Evolutionary conservation across 2,329 filamentous ascomycete species (phyloP).

Genomic region (Pseudopyricularia javanii): DNA sequence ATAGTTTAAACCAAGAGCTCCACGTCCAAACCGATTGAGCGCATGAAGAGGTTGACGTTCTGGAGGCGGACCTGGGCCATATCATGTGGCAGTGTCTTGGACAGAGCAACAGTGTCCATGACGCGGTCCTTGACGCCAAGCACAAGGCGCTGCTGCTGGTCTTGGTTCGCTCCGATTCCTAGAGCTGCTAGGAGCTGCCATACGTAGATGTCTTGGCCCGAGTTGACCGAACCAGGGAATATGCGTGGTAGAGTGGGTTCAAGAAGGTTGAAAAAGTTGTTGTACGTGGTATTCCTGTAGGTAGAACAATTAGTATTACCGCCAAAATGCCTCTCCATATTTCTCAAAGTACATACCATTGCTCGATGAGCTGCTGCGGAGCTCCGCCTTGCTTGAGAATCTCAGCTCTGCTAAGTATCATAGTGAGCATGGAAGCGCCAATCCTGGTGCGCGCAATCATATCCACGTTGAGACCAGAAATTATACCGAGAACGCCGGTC

Average conservation of each 20-base stretch:
- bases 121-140: conserved; percentile 95
- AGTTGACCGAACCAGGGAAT: conserved; percentile 84
- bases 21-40: conserved; percentile 95
- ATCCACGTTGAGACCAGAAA: conserved; percentile 74
- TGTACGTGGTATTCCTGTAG: conserved; percentile 62
- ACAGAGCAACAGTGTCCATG: conserved; percentile 82
- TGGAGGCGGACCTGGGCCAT: conserved; percentile 74
- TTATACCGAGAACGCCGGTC: conserved; percentile 74
- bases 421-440: conserved; percentile 80
- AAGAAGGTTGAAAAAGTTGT: conserved; percentile 72
- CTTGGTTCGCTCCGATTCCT: conserved; percentile 82
- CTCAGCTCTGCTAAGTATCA: conserved; percentile 88
- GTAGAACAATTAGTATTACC: neutral
- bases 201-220: conserved; percentile 87
- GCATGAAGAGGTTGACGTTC: conserved; percentile 97
- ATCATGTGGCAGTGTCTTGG: conserved; percentile 78
- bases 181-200: conserved; percentile 97
- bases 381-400: conserved; percentile 72
- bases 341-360: conserved; percentile 52
- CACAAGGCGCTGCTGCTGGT: conserved; percentile 90
- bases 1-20: conserved; percentile 42
- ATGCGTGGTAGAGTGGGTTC: conserved; percentile 75
- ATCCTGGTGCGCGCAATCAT: conserved; percentile 77
- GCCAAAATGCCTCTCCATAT: too few relatives aligned
- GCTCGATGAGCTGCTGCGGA: conserved; percentile 54